phyloP scores from a whole-genome alignment of 345 rosid genomes.

The Citrus australasica region DNA sequence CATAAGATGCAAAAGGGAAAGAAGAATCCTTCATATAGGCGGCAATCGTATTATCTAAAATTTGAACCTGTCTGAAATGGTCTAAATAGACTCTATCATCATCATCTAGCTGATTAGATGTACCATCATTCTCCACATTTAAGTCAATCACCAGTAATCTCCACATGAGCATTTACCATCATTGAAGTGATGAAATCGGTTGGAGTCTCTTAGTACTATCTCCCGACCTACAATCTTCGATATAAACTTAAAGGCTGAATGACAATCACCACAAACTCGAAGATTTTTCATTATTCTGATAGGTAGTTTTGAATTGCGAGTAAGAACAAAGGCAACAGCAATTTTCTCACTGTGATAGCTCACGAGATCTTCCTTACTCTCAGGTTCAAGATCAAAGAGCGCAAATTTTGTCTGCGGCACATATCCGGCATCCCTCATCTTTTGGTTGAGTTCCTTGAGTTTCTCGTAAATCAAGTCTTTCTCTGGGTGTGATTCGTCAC shows the following conservation, averaged over 20 bases:
- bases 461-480: conserved; percentile 58
- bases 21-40: neutral
- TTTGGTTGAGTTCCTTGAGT: conserved; percentile 65
- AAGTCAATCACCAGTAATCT: conserved; percentile 77
- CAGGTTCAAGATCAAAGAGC: conserved; percentile 71
- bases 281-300: conserved; percentile 95
- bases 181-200: conserved; percentile 86
- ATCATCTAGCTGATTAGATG: neutral
- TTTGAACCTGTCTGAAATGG: neutral
- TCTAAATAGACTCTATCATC: no score
- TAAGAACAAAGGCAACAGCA: conserved; percentile 77
- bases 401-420: conserved; percentile 74
- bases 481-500: conserved; percentile 70
- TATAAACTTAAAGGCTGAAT: conserved; percentile 74
- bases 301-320: conserved; percentile 52
- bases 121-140: neutral
- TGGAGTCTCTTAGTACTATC: conserved; percentile 75
- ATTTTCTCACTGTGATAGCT: conserved; percentile 88
- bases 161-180: conserved; percentile 74
- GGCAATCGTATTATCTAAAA: neutral
- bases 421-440: conserved; percentile 77
- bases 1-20: neutral
- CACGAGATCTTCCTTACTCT: conserved; percentile 82
- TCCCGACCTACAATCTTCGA: conserved; percentile 58
- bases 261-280: conserved; percentile 83